Base-by-base conservation (phyloP, 2,329 filamentous ascomycete species). In the Trichoderma sp. region DNA sequence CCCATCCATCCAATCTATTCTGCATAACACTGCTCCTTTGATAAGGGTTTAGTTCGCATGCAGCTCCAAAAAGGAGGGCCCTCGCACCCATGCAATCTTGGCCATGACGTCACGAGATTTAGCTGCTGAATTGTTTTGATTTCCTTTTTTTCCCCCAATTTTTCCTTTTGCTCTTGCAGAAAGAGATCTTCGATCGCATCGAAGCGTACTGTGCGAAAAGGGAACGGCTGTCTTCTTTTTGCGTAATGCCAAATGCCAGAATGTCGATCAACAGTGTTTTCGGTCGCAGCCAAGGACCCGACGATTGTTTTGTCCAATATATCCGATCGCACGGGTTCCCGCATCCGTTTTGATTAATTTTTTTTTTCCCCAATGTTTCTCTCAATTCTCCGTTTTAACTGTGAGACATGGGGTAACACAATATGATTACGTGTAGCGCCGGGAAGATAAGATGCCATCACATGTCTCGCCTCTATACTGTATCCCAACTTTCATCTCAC, bases 181-280 rank as follows among this genome's bases (percentile, higher is more conserved):
- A 43, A 30, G 21, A 64, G 46, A 64, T 64, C 60, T n/a, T 64
- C 60, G 60, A 64, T 64, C 49, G 16, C 39, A 32, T 37, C 24
- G 32, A 52, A 34, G 6, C 39, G n/a, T 56, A 49, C 46, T 24
- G 46, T 16, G 46, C 37, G 46, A n/a, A 43, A 43, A n/a, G 4
- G 18, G 18, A 39, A n/a, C n/a, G n/a, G n/a, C n/a, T n/a, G n/a
- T n/a, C n/a, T n/a, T n/a, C n/a, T 16, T 52, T 64, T 63, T 49
- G 30, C 46, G 60, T 54, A 64, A 64, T 64, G 34, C 54, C 16
- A 39, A 28, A 34, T 34, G 32, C 32, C 32, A 34, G 32, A 10
- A 21, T 49, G 60, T 39, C 46, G 60, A 64, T 64, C 54, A 21
- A 14, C 13, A n/a, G 34, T 28, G 39, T 43, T 43, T 43, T 64